Evolutionary conservation across 164 flowering plant genomes (phyloP), one percentile per base, ranked within the genome.

Genomic region (Sextonia rubra): DNA sequence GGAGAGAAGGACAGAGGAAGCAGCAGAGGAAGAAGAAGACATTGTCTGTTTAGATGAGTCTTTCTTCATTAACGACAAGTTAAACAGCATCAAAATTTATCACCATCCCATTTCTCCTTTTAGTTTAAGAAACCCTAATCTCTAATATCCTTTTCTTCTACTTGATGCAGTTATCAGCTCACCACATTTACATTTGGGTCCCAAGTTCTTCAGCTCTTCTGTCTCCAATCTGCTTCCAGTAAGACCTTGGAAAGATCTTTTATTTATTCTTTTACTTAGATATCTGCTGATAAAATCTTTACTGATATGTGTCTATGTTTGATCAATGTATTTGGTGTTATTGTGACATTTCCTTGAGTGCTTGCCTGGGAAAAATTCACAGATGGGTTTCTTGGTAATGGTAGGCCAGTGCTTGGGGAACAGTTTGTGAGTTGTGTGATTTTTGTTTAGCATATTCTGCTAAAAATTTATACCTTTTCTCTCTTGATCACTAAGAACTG

Each of bases 201-300:
- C 65, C 86, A 92, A 61, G 87, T 81, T 71, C 85, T 94, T 82
- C 71, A 86, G 81, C 93, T 92, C 76, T 71, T 83, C 58, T 91
- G 97, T 68, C 94, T 91, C 25, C 93, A 89, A 64, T 88, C 97
- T 58, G 96, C 98, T 78, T 91, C 96, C 29, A 90, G 98, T 93
- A 68, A 86, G 94, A n/a, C 73, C 27, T 30, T 47, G 14, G 4
- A 17, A 52, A 52, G 17, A 52, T 17, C 58, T 14, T 52, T 32
- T 52, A 2, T 52, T 52, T 18, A 52, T 18, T 52, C 58, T 12
- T 17, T 52, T 52, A 52, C 20, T 52, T 18, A 52, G 18, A 3
- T 18, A 52, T 17, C 3, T 52, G 3, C 20, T 52, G 58, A 12
- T 52, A 52, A 52, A 14, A 1, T 17, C 14, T 52, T 52, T 52